Evolutionary conservation across 2,329 filamentous ascomycete species (phyloP), one percentile per base, ranked within the genome.

Genomic region (Pseudogymnoascus sp.): DNA sequence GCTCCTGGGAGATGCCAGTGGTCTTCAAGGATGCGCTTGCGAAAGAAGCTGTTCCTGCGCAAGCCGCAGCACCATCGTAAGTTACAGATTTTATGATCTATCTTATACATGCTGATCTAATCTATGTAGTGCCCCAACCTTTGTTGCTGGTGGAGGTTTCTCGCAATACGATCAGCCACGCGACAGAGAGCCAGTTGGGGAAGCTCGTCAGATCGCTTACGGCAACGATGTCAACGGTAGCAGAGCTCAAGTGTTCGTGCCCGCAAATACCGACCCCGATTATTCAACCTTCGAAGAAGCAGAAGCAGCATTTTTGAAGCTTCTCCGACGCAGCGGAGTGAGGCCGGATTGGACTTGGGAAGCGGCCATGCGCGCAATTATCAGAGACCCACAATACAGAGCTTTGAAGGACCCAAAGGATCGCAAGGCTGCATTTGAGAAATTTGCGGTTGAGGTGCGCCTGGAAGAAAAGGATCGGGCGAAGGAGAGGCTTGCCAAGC

Each of bases 261-360:
- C 85, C 55, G 83, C 84, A 5, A 83, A 79, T 71, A 84, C 84
- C 69, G 90, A 93, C 63, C 90, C 90, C 60, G 89, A 93, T 69
- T 96, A 92, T 71, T 82, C 84, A 5, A 90, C 85, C 1, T 80
- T 86, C 49, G 92, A 96, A 75, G 93, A 97, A 75, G 93, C 93
- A 11, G 93, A 97, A 74, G 88, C 89, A 58, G 93, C 93, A 2
- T 99, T 97, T 73, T 85, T 89, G 74, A 97, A 97, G 76, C 83
- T 97, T 63, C 83, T 99, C 52, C 90, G 88, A 68, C 88, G 91
- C 65, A 87, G 88, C 71, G 90, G 89, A 69, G 91, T 97, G 18
- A 90, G 96, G 73, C 86, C 91, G 4, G 91, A 97, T 71, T 97
- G 92, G 89, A 86, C 86, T 0, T 99, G 93, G 93, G 88, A 95